Base-by-base conservation (phyloP, 1,284 basidiomycete species). In the Phenoliferia sp. region DNA sequence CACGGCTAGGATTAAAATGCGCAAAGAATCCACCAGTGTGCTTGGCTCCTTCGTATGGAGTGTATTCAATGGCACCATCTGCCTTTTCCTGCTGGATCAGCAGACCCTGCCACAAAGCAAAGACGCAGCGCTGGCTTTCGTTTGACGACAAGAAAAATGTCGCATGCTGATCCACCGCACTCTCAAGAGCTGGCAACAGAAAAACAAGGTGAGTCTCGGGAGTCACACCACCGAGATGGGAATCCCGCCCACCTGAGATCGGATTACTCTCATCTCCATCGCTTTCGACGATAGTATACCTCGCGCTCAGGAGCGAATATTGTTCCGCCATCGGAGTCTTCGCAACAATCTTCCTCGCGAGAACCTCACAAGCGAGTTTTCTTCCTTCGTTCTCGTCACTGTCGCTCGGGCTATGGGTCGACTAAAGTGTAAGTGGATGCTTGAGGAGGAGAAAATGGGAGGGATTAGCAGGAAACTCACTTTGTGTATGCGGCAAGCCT, bases 361-460 rank as follows among this genome's bases (percentile, higher is more conserved):
- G 81, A 2, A 91, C 89, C 79, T 96, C 93, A 75, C 93, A 95
- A 3, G 93, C 89, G 35, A 57, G 89, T 88, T 87, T 81, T n/a
- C 93, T 84, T 70, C 88, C 86, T 48, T 85, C 76, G 74, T 92
- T 92, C 81, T 96, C 94, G 66, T 87, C 92, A 75, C 88, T 90
- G 77, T 95, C 90, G 10, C 91, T 88, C 3, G 81, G 76, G 61
- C n/a, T n/a, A n/a, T n/a, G n/a, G n/a, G n/a, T n/a, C n/a, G n/a
- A 75, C 70, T 48, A 55, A n/a, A 19, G 33, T 39, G 39, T n/a
- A n/a, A n/a, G n/a, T n/a, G n/a, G n/a, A n/a, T n/a, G n/a, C n/a
- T n/a, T n/a, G n/a, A n/a, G n/a, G n/a, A n/a, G n/a, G n/a, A n/a
- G n/a, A n/a, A n/a, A n/a, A n/a, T n/a, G n/a, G n/a, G n/a, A n/a